These are phyloP conservation scores for Colletotrichum chrysophilum DNA, from an alignment of 2,329 filamentous ascomycete genomes.

Conservation along the genomic window DNA sequence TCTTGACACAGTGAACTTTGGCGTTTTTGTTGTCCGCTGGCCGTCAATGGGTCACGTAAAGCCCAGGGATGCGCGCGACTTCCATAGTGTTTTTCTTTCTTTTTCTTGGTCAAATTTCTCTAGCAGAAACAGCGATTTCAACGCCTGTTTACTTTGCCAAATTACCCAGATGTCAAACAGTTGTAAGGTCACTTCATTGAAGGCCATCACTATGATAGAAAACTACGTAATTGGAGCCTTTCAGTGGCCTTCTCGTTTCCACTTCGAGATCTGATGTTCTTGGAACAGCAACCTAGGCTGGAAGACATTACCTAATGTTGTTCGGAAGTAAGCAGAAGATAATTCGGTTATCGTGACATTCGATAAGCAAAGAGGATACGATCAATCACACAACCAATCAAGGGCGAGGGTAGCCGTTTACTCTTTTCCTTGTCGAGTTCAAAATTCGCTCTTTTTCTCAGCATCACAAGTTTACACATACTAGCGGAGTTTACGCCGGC, in stretches of 20 bases:
- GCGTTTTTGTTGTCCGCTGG: too few species aligned
- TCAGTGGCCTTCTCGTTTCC: not conserved
- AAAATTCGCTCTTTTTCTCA: not conserved
- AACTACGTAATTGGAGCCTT: not conserved
- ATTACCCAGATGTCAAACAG: not conserved
- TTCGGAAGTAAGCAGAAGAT: not conserved
- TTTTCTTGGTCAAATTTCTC: not conserved
- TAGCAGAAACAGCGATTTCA: not conserved
- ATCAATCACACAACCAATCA: not conserved
- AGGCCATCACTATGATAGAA: not conserved
- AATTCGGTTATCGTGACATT: not conserved
- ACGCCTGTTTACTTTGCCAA: not conserved
- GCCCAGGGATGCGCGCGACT: not conserved
- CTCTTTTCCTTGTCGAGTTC: not conserved
- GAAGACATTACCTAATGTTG: not conserved
- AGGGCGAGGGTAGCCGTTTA: not conserved
- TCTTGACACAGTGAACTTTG: not conserved
- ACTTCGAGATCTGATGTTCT: not conserved
- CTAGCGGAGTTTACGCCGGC: not conserved
- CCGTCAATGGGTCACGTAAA: not conserved
- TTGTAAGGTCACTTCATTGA: not conserved
- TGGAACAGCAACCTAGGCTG: not conserved
- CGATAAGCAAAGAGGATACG: not conserved
- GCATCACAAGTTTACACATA: not conserved
- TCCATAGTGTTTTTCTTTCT: not conserved